Evolutionary conservation across 495 filamentous ascomycete species (phyloP).

Genomic region (Neurospora sublineolata): DNA sequence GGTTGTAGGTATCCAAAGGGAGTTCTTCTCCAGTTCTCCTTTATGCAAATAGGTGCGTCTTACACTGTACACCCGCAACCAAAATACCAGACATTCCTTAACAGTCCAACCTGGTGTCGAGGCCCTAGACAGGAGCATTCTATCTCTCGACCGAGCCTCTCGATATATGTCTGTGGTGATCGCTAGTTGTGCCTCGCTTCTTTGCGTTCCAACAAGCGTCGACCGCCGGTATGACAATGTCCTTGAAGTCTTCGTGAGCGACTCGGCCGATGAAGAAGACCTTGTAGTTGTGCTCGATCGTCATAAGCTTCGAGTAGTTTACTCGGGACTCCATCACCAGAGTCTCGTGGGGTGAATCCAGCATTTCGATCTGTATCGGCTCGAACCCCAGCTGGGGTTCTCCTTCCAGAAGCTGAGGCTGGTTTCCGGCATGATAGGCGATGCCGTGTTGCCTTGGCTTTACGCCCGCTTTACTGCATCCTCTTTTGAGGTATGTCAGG

Average conservation of each 20-base stretch:
- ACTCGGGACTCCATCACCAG: conserved; percentile 35
- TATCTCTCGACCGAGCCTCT: not conserved
- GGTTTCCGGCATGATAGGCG: conserved; percentile 20
- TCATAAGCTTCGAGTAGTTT: conserved; percentile 33
- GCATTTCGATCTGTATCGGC: conserved; percentile 25
- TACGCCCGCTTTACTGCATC: conserved; percentile 34
- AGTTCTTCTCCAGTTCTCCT: not conserved
- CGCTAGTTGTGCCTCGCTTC: conserved; percentile 8
- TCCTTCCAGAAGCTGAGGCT: conserved; percentile 18
- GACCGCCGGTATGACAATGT: conserved; percentile 28
- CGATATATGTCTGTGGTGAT: not conserved
- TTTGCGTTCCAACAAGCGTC: conserved; percentile 36
- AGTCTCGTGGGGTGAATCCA: conserved; percentile 24
- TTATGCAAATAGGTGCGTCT: not conserved
- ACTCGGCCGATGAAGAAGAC: conserved; percentile 36
- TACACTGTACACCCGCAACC: not conserved
- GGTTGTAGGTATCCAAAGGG: not conserved
- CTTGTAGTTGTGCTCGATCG: conserved; percentile 39
- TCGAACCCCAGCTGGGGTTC: conserved; percentile 33
- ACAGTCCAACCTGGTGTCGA: not conserved
- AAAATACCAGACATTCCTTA: not conserved
- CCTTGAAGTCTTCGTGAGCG: conserved; percentile 16
- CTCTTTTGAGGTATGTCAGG: conserved; percentile 33
- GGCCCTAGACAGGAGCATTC: not conserved
- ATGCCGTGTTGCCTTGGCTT: conserved; percentile 37